Evolutionary conservation across 1,139 yeast species (phyloP), one percentile per base, ranked within the genome.

Genomic region (Taphrina wiesneri): DNA sequence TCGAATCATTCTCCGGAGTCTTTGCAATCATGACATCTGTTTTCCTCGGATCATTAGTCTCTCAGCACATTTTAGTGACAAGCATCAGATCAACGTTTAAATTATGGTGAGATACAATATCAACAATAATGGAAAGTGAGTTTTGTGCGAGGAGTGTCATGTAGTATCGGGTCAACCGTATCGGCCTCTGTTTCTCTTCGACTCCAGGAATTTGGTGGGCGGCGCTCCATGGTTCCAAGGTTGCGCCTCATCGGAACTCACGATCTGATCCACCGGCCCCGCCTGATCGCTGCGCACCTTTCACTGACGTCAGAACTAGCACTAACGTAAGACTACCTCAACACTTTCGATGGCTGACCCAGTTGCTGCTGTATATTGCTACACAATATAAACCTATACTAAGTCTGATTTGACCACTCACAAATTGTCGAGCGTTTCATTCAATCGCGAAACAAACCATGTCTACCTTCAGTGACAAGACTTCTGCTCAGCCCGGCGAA

Each of bases 401-500:
- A 9, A 39, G 19, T 39, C 19, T 4, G 19, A 2, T n/a, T 7
- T 2, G 17, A 39, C 15, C 17, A 39, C 17, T 9, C 6, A n/a
- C 19, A 39, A 39, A 39, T 7, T 6, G 2, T 13, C 19, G 19
- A n/a, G 19, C 19, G n/a, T 15, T 39, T 6, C 43, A 15, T n/a
- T 7, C 17, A 13, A 39, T 39, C 5, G 43, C 43, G n/a, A 39
- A 45, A 45, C 28, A 19, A 2, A 45, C 15, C 25, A 45, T 45
- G 49, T 45, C 49, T 1, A 45, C 49, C 7, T 45, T 45, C 49
- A 23, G 36, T 30, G 54, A 26, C 21, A 49, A 30, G 36, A 49
- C 54, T 7, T 49, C 54, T 49, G 34, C 54, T 49, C 36, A 49
- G 11, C 39, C 54, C 2, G 54, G 54, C 36, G 54, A 49, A 23